Percentiles rank a stretch among this genome's conserved stretches.
Evolutionary conservation across 495 filamentous ascomycete species (phyloP).

Genomic region (Trichocladium uniseriatum): DNA sequence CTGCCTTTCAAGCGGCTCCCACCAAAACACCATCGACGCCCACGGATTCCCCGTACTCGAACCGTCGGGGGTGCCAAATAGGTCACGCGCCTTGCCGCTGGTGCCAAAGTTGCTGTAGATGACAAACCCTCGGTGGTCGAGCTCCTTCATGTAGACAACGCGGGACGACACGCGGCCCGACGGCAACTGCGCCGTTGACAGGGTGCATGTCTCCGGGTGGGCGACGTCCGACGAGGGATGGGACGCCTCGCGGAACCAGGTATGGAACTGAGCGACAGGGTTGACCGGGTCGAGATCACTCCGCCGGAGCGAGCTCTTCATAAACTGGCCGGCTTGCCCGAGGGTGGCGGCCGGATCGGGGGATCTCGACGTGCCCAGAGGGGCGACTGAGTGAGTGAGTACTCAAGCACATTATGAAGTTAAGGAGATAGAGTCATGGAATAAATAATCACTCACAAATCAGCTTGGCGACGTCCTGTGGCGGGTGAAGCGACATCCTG

Average conservation of each 20-base stretch:
- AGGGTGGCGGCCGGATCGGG: conserved; percentile 16
- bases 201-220: conserved; percentile 66
- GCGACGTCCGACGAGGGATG: conserved; percentile 41
- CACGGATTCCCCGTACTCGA: conserved; percentile 46
- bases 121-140: conserved; percentile 72
- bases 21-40: conserved; percentile 70
- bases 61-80: conserved; percentile 30
- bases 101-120: conserved; percentile 91
- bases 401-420: not conserved
- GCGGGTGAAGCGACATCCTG: conserved; percentile 41
- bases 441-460: conserved; percentile 39
- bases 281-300: conserved; percentile 41
- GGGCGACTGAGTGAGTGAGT: conserved; percentile 28
- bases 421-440: conserved; percentile 11
- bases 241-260: conserved; percentile 71
- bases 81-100: conserved; percentile 56
- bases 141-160: conserved; percentile 85
- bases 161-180: conserved; percentile 76
- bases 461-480: conserved; percentile 34
- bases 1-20: conserved; percentile 67
- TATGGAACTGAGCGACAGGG: conserved; percentile 75
- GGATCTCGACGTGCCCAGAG: conserved; percentile 24
- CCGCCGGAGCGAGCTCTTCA: conserved; percentile 39
- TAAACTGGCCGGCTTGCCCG: conserved; percentile 55
- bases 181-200: conserved; percentile 80